Base-by-base conservation (phyloP, 148 eudicot genomes). In the Polygonum maritimum region DNA sequence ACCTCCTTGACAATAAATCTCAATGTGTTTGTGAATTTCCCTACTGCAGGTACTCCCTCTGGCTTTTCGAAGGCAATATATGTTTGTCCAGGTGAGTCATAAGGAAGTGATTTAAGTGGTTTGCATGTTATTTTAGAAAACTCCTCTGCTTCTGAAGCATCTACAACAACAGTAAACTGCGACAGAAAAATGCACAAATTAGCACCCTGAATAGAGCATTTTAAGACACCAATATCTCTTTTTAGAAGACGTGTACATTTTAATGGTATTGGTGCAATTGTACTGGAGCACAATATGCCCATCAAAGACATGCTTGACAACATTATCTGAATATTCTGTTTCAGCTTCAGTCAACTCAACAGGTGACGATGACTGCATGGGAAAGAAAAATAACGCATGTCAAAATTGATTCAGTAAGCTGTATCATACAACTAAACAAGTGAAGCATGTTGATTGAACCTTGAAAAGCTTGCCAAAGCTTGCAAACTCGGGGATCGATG, bases 121-220 rank as follows among this genome's bases (percentile, higher is more conserved):
- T 89, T 92, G 45, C 88, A 51, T 79, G 88, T 86, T 44, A 84
- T 79, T 82, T 95, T 97, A 79, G 82, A 72, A 76, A 95, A 95
- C 73, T 95, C 99, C 83, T 92, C 99, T 14, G 97, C 99, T 80
- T 95, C 99, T 48, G 97, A 90, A 81, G 96, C 91, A 82, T 95
- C 99, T 71, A 95, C 96, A 76, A 88, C 60, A 82, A 95, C 97
- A 70, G 89, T 78, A 69, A 92, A 96, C 99, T 95, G 74, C n/a
- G n/a, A n/a, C n/a, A n/a, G 49, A 79, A 15, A 44, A 67, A 79
- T 65, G 44, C n/a, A n/a, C 19, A 65, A 10, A 65, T 65, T 36
- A 65, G 44, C 41, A 65, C 19, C 41, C 36, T 35, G 41, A 40
- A 16, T 74, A 40, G 6, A 10, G 54, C 62, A 48, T 45, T 35